Percentiles rank a stretch among this genome's conserved stretches.
Evolutionary conservation across 345 rosid species (phyloP).

Genomic region (Eutrema yunnanense): DNA sequence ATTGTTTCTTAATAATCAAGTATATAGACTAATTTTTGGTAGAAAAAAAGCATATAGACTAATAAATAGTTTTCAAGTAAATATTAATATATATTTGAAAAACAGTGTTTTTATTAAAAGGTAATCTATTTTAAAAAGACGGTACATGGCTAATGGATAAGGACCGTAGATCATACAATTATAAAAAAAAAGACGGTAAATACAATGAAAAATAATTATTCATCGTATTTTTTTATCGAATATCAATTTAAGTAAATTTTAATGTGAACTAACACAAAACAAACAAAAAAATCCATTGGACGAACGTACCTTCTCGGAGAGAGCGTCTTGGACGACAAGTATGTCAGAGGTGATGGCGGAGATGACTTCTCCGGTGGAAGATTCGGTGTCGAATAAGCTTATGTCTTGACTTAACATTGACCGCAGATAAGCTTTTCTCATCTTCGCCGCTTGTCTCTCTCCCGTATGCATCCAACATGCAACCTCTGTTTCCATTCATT

Average conservation of each 20-base stretch:
- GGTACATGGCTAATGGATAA: too few relatives aligned
- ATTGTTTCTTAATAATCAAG: not conserved
- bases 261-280: not conserved
- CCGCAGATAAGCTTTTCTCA: conserved; percentile 80
- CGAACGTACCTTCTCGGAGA: conserved; percentile 69
- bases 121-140: too few relatives aligned
- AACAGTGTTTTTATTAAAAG: too few relatives aligned
- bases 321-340: conserved; percentile 85
- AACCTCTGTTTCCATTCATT: conserved; percentile 53
- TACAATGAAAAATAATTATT: not conserved
- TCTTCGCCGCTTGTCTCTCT: conserved; percentile 87
- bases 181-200: too few relatives aligned
- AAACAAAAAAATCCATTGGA: too few relatives aligned
- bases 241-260: not conserved
- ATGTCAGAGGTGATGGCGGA: conserved; percentile 84
- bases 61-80: too few relatives aligned
- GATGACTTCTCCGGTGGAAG: conserved; percentile 88
- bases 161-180: too few relatives aligned
- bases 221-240: not conserved
- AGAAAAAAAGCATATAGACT: too few relatives aligned
- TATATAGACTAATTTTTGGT: too few relatives aligned
- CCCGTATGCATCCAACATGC: conserved; percentile 99
- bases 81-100: too few relatives aligned
- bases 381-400: conserved; percentile 79
- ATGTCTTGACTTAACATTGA: conserved; percentile 87